phyloP scores from a whole-genome alignment of 2,329 filamentous ascomycete species.

The Hymenoscyphus occultus region DNA sequence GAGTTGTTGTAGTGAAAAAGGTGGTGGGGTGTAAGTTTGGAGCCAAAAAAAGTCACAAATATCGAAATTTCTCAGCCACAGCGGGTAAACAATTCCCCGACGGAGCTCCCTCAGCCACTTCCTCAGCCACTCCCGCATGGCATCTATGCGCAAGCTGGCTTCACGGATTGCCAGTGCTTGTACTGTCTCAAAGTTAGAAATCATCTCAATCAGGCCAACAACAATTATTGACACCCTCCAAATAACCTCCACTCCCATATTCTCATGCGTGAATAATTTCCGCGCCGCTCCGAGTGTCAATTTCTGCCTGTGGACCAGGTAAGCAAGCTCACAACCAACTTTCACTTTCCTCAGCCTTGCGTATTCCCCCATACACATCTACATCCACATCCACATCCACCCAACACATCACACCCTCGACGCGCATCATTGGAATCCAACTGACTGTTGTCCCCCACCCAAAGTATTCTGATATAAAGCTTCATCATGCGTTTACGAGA shows the following conservation, averaged over 20 bases:
- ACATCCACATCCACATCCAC: not conserved
- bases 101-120: not conserved
- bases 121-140: not conserved
- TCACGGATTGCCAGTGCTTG: not conserved
- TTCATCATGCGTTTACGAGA: conserved; percentile 34
- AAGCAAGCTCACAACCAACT: not conserved
- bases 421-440: conserved; percentile 1
- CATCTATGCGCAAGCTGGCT: not conserved
- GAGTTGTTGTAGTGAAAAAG: not conserved
- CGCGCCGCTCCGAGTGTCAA: conserved; percentile 8
- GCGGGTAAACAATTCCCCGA: not conserved
- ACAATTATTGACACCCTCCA: not conserved
- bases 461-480: conserved; percentile 16
- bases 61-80: conserved; percentile 1
- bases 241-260: not conserved
- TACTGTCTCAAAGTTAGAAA: not conserved
- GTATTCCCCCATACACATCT: not conserved
- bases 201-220: not conserved
- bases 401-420: conserved; percentile 1
- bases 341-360: not conserved
- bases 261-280: conserved; percentile 7
- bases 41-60: not conserved
- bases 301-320: conserved; percentile 1
- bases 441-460: not conserved
- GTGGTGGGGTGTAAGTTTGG: not conserved